Evolutionary conservation across 257 asterid species (phyloP).

Genomic region (Rauvolfia tetraphylla): DNA sequence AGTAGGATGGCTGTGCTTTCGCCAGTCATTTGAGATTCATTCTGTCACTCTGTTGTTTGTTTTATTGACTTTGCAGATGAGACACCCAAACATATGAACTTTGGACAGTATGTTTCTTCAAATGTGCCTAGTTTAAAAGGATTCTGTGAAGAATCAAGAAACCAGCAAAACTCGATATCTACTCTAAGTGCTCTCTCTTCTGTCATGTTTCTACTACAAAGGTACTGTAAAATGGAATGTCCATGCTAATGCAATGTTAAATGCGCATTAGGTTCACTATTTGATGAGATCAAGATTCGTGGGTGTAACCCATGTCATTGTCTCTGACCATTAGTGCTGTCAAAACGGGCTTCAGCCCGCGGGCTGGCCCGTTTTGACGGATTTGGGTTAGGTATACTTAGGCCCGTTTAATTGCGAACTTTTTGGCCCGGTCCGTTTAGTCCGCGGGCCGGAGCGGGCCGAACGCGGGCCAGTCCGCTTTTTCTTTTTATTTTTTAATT

Average conservation of each 20-base stretch:
- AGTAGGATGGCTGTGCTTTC: background rate
- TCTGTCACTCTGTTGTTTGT: conserved; percentile 3
- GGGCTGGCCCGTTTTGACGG: too few species aligned
- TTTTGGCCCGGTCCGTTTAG: too few species aligned
- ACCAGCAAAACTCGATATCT: conserved; percentile 56
- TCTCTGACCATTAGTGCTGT: too few species aligned
- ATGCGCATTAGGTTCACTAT: background rate
- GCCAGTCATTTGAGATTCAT: background rate
- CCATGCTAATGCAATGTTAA: conserved; percentile 2
- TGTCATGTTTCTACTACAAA: conserved; percentile 68
- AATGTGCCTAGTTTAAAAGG: conserved; percentile 68
- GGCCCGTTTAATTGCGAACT: too few species aligned
- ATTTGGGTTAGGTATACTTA: too few species aligned
- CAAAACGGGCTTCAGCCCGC: too few species aligned
- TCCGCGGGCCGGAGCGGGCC: too few species aligned
- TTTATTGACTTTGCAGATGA: conserved; percentile 51
- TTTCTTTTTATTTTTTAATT: too few species aligned
- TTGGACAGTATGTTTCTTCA: conserved; percentile 70
- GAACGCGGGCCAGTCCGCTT: too few species aligned
- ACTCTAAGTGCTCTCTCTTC: conserved; percentile 64
- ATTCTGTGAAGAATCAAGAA: conserved; percentile 47
- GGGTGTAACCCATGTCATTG: background rate
- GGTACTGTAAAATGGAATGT: conserved; percentile 34
- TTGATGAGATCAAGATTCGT: background rate
- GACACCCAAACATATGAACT: conserved; percentile 49